Base-by-base conservation (phyloP, 1,139 yeast species). In the Saccharomycopsis hybrid region DNA sequence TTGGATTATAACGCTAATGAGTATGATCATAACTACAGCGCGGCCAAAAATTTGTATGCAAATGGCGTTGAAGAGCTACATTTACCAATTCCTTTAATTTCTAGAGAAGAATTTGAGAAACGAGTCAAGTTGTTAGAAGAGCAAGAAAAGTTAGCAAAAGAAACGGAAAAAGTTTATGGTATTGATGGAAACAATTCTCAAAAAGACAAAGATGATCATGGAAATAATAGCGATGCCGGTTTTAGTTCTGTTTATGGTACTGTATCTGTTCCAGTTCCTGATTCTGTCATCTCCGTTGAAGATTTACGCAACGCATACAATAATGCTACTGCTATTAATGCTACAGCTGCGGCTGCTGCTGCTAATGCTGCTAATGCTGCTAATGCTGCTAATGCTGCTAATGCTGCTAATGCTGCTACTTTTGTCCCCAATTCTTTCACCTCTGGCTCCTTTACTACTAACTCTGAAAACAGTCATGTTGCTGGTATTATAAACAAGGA, bases 41-140 rank as follows among this genome's bases (percentile, higher is more conserved):
- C 7, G 27, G 35, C 9, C 18, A n/a, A 41, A 8, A 25, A 32
- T 32, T 18, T 18, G 18, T 18, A 18, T 18, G 18, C 18, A 18
- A 44, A 43, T 39, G 28, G 11, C 18, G 27, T 2, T n/a, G 41
- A 11, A 25, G 51, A 43, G 13, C 11, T 5, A 3, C 51, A 48
- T 31, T 27, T 48, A 8, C 51, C 51, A 18, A 35, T 48, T 40
- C 51, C 51, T 11, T 31, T 48, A 3, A 13, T 13, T n/a, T 25
- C 44, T 3, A 46, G n/a, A 28, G 48, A 46, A 24, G 18, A 38
- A 25, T 8, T 44, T 33, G 40, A 36, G n/a, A 13, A 36, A 31
- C 7, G 40, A 36, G 24, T 7, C 40, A 36, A 36, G 24, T 13
- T 36, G 7, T 31, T 11, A 7, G 11, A 11, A 31, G 35, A 31